These are phyloP conservation scores for Colletotrichum trifolii DNA, from an alignment of 2,329 filamentous ascomycete species.

Conservation along the genomic window DNA sequence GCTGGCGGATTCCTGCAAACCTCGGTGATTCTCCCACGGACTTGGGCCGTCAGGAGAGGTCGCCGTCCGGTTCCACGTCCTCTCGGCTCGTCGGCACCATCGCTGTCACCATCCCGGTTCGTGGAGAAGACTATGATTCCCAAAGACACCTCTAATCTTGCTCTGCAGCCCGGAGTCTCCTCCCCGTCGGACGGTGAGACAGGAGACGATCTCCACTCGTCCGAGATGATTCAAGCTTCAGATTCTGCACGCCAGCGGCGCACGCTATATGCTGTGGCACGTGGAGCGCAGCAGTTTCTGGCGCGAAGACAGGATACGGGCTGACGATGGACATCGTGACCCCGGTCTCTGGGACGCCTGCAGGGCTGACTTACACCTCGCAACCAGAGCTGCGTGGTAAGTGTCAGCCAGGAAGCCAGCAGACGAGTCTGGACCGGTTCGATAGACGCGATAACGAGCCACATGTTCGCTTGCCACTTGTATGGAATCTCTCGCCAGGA, in stretches of 20 bases:
- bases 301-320: not conserved
- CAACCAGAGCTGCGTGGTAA: too few species aligned
- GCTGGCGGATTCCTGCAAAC: not conserved
- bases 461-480: too few species aligned
- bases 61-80: not conserved
- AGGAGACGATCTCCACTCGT: not conserved
- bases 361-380: slow-evolving; percentile 10
- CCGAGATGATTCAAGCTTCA: slow-evolving; percentile 17
- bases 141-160: slow-evolving; percentile 14
- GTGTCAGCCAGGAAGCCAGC: too few species aligned
- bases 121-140: slow-evolving; percentile 21
- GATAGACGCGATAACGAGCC: too few species aligned
- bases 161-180: slow-evolving; percentile 9
- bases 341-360: not conserved
- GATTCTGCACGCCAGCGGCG: slow-evolving; percentile 15
- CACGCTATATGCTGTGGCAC: not conserved
- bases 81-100: slow-evolving; percentile 15
- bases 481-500: not conserved
- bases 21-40: not conserved
- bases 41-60: not conserved
- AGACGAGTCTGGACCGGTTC: too few species aligned
- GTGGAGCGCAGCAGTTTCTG: not conserved
- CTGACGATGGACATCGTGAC: not conserved
- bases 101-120: slow-evolving; percentile 12
- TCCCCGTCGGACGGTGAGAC: slow-evolving; percentile 7